A percentile compares a stretch with the other conserved stretches of the same genome.
Evolutionary conservation across 75 land plant genomes (phyloP).

Genomic region (Isoetes taiwanensis): DNA sequence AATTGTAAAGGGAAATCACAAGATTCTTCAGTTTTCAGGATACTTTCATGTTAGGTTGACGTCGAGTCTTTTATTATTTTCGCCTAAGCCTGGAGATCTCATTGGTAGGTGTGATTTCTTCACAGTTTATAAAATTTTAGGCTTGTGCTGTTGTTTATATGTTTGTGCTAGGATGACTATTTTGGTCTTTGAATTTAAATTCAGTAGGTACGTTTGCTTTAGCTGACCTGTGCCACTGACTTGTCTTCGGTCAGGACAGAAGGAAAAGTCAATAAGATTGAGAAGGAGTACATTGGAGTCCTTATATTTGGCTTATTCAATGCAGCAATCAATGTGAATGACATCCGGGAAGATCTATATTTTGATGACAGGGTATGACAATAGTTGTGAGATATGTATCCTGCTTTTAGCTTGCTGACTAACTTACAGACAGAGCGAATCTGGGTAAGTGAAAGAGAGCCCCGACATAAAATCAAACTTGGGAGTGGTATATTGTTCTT

Average conservation of each 20-base stretch:
- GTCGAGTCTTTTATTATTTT: constrained; percentile 48
- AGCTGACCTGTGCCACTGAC: not conserved
- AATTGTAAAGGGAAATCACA: constrained; percentile 17
- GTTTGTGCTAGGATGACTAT: not conserved
- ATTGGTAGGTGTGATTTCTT: constrained; percentile 43
- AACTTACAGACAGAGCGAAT: not conserved
- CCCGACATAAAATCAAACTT: constrained; percentile 43
- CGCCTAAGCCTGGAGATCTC: constrained; percentile 51
- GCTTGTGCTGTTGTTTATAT: no score
- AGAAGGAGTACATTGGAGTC: constrained; percentile 56
- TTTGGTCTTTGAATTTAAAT: not conserved
- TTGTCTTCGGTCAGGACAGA: constrained; percentile 24
- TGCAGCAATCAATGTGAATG: constrained; percentile 46
- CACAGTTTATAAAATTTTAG: no score
- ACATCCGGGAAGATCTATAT: constrained; percentile 61
- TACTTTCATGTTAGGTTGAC: constrained; percentile 43
- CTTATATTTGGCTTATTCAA: constrained; percentile 65
- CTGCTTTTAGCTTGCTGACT: not conserved
- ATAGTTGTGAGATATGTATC: not conserved
- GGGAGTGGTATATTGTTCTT: constrained; percentile 55
- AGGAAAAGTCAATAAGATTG: constrained; percentile 74
- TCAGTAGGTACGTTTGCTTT: not conserved
- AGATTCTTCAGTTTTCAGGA: constrained; percentile 44
- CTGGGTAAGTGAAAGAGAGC: constrained; percentile 36
- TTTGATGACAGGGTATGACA: constrained; percentile 32